These are phyloP conservation scores for Debaryomycetaceae sp. DNA, from an alignment of 1,139 yeast genomes.

Conservation along the genomic window DNA sequence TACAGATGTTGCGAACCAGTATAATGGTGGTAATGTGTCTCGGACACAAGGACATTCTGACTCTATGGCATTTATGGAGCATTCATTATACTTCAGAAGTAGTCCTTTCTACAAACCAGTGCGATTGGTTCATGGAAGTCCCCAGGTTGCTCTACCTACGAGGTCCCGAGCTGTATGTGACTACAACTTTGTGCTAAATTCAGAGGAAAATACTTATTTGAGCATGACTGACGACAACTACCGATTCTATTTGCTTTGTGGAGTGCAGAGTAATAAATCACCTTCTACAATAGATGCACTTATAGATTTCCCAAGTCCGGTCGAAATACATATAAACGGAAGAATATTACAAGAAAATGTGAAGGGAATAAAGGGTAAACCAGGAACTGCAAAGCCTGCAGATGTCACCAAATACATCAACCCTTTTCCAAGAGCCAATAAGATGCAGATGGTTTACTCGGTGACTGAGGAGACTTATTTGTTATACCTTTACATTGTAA, in stretches of 20 bases:
- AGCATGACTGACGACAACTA: constrained; percentile 18
- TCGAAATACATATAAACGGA: constrained; percentile 54
- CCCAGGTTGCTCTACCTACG: constrained; percentile 23
- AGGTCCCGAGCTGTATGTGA: constrained; percentile 40
- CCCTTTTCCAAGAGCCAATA: constrained; percentile 28
- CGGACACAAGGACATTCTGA: constrained; percentile 7
- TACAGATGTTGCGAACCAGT: constrained; percentile 12
- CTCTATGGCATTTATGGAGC: constrained; percentile 21
- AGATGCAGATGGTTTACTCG: constrained; percentile 50
- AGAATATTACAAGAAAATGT: constrained; percentile 44
- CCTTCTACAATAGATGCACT: constrained; percentile 32
- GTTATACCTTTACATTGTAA: constrained; percentile 53
- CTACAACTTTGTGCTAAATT: constrained; percentile 37
- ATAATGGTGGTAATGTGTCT: constrained; percentile 4
- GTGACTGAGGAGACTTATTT: constrained; percentile 45
- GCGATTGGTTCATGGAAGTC: constrained; percentile 43
- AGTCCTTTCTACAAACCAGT: constrained; percentile 52
- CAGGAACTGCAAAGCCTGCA: constrained; percentile 67
- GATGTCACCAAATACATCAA: constrained; percentile 50
- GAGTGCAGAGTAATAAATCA: constrained; percentile 26
- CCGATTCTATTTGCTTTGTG: constrained; percentile 47
- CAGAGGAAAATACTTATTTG: constrained; percentile 26
- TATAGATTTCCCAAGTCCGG: constrained; percentile 57
- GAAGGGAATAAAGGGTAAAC: constrained; percentile 58
- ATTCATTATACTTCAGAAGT: constrained; percentile 44